Evolutionary conservation across 2,329 filamentous ascomycete genomes (phyloP).

Genomic region (Magnaporthiopsis rhizophila): DNA sequence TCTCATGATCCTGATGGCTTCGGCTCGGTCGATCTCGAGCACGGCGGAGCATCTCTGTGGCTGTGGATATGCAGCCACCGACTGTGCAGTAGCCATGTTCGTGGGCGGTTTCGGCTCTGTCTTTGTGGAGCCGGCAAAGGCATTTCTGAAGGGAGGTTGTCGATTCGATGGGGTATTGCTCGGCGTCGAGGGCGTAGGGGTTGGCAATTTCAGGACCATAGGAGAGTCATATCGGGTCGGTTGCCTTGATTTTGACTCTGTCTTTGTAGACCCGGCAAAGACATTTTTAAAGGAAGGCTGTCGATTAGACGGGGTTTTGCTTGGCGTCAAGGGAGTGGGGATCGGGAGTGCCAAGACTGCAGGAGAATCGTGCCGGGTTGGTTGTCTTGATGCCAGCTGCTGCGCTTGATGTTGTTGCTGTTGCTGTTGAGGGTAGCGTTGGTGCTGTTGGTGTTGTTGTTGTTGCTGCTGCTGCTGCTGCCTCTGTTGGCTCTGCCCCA

Average conservation of each 20-base stretch:
- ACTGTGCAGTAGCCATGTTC: neutral
- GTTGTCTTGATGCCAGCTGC: neutral
- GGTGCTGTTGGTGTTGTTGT: neutral
- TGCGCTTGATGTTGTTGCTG: neutral
- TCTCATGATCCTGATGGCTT: neutral
- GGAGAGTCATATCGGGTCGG: neutral
- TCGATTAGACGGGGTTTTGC: neutral
- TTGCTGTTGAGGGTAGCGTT: neutral
- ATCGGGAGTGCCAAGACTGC: neutral
- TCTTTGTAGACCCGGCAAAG: neutral
- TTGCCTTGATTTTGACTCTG: neutral
- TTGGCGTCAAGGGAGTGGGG: neutral
- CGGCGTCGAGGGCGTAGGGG: neutral
- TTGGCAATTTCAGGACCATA: neutral
- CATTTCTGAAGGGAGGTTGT: neutral
- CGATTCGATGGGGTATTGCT: neutral
- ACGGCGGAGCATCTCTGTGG: neutral
- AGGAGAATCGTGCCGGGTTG: neutral
- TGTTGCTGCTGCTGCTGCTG: neutral
- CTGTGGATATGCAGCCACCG: neutral
- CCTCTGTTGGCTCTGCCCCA: neutral
- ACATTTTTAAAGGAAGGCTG: neutral
- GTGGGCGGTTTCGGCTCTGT: neutral
- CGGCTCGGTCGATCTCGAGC: neutral
- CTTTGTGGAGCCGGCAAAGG: neutral